Base-by-base conservation (phyloP, 768 basidiomycete genomes). In the Collybia mongolica region DNA sequence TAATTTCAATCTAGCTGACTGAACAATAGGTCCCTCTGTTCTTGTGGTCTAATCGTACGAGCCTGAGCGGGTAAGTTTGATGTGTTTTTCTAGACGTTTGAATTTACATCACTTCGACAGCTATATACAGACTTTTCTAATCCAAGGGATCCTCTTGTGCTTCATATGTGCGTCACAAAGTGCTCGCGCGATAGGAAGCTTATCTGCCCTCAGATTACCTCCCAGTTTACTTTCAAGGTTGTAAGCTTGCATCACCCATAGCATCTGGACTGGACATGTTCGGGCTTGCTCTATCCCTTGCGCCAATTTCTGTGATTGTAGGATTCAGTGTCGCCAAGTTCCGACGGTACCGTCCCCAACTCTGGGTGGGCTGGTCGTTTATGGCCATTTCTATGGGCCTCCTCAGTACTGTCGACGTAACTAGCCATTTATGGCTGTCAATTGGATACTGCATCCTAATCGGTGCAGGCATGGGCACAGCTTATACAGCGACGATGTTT, bases 401-500 rank as follows among this genome's bases (percentile, higher is more conserved):
- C 15, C 37, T 52, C 15, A 39, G 38, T 15, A 18, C 22, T 20
- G 22, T 48, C 14, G 19, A 17, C 19, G 7, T 3, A 23, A 8
- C 17, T 22, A 48, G 19, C 19, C 28, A 18, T 12, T 18, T 5
- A 8, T 18, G n/a, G 14, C 12, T 15, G 6, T 40, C 23, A 22
- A 19, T 46, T 12, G 26, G 6, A 20, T 53, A 37, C 18, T 48
- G 43, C n/a, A 26, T 56, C 26, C 40, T 60, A 8, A 18, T 51
- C 24, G 57, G 51, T 1, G 26, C 49, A 12, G 63, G 44, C 6
- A 46, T 57, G 2, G 59, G 58, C 4, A 48, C 46, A 1, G n/a
- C 53, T n/a, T 49, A 29, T 17, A 12, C 41, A 18, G 29, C 53
- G 8, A 65, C 60, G 1, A 67, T 68, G 44, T 82, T 79, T 56